These are phyloP conservation scores for Allium sativum DNA, from an alignment of 106 monocot genomes.

Conservation along the genomic window DNA sequence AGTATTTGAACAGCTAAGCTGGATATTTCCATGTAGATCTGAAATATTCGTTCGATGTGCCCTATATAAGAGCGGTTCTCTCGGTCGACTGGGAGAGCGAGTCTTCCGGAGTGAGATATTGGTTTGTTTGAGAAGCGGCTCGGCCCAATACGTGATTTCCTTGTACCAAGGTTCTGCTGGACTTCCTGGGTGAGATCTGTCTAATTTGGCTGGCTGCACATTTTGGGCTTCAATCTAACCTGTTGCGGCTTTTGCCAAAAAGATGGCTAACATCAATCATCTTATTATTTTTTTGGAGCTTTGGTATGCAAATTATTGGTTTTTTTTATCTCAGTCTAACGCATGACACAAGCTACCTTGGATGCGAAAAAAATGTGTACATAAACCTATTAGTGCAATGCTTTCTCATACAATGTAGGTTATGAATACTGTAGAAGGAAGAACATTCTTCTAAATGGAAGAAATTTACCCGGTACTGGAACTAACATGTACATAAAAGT, in stretches of 20 bases:
- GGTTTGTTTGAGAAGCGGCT: no score
- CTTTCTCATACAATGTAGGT: not conserved
- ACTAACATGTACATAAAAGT: conserved; percentile 18
- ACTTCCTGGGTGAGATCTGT: conserved; percentile 9
- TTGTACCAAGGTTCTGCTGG: conserved; percentile 20
- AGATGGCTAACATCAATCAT: not conserved
- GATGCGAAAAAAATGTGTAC: conserved; percentile 4
- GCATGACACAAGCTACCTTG: not conserved
- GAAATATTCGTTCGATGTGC: no score
- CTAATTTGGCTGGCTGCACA: no score
- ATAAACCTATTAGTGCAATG: not conserved
- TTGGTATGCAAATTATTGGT: not conserved
- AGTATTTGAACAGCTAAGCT: no score
- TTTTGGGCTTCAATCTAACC: no score
- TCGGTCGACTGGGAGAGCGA: no score
- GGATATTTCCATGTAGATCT: no score
- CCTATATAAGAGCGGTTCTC: no score
- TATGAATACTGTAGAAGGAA: conserved; percentile 10
- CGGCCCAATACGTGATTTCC: no score
- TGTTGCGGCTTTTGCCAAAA: conserved; percentile 10
- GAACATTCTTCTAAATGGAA: conserved; percentile 18
- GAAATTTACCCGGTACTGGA: conserved; percentile 1
- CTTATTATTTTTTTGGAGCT: not conserved
- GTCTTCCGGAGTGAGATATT: no score
- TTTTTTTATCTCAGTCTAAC: not conserved